Conservation (phyloP, 768 basidiomycete species). For the button mushroom (Agaricus bisporus) region DNA sequence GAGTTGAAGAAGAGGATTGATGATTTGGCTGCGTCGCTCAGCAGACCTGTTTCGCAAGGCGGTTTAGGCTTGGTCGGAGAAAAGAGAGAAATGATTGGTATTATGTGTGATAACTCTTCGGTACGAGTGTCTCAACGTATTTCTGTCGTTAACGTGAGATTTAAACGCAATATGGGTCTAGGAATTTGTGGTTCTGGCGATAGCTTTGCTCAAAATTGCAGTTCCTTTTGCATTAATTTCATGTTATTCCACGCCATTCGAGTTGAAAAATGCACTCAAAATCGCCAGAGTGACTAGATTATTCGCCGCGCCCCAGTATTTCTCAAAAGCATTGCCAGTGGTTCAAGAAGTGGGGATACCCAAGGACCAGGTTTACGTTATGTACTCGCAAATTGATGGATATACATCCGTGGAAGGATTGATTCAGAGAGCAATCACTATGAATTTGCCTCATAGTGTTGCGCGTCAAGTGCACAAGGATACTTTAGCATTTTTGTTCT, state of each 20-base stretch:
- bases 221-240: slow-evolving; percentile 29
- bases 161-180: slow-evolving; percentile 7
- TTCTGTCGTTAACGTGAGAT: background rate
- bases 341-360: slow-evolving; percentile 28
- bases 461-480: slow-evolving; percentile 40
- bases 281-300: slow-evolving; percentile 25
- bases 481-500: slow-evolving; percentile 62
- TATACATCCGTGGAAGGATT: slow-evolving; percentile 36
- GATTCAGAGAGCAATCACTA: slow-evolving; percentile 29
- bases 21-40: slow-evolving; percentile 51
- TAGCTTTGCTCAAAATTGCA: slow-evolving; percentile 23
- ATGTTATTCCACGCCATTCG: slow-evolving; percentile 29
- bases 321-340: slow-evolving; percentile 22
- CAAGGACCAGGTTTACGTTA: slow-evolving; percentile 38
- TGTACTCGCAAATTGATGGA: slow-evolving; percentile 30
- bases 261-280: slow-evolving; percentile 27
- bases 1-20: slow-evolving; percentile 47
- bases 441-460: slow-evolving; percentile 30
- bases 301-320: slow-evolving; percentile 26
- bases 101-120: slow-evolving; percentile 62
- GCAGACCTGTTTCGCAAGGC: slow-evolving; percentile 34
- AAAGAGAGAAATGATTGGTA: slow-evolving; percentile 55
- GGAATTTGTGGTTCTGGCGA: slow-evolving; percentile 27
- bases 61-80: slow-evolving; percentile 46
- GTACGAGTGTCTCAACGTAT: slow-evolving; percentile 28